These are phyloP conservation scores for Aspergillus fumigatus DNA, from an alignment of 2,329 filamentous ascomycete species.

Conservation along the genomic window DNA sequence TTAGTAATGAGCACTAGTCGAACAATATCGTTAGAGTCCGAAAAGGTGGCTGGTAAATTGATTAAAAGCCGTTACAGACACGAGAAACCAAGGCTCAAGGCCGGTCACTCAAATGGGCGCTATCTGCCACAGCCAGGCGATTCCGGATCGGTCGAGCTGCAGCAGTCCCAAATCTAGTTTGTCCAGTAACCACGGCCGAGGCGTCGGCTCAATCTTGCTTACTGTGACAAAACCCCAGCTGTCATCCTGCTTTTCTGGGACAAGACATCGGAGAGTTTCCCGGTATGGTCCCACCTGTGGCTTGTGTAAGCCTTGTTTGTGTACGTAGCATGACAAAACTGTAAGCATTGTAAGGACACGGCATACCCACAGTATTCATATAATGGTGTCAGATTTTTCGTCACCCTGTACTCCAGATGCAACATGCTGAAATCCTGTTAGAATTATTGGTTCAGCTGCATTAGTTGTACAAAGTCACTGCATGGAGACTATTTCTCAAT, in stretches of 20 bases:
- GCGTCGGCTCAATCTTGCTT: conserved; percentile 2
- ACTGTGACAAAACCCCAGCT: conserved; percentile 21
- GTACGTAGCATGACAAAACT: background rate
- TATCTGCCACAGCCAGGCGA: background rate
- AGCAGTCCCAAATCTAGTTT: conserved; percentile 10
- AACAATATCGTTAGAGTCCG: background rate
- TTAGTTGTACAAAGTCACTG: background rate
- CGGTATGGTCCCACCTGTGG: conserved; percentile 15
- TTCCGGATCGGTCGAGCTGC: conserved; percentile 18
- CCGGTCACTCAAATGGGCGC: background rate
- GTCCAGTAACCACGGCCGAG: background rate
- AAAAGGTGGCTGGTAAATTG: background rate
- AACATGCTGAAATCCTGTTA: background rate
- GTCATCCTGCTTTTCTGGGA: conserved; percentile 27
- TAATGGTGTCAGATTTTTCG: background rate
- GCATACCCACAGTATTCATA: background rate
- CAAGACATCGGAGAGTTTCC: conserved; percentile 28
- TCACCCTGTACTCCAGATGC: background rate
- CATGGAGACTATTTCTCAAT: background rate
- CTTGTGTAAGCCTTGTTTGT: background rate
- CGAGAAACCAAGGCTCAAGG: background rate
- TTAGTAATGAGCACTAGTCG: background rate
- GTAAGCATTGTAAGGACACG: background rate
- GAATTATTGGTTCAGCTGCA: background rate
- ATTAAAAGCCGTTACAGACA: background rate